Conservation (phyloP, 352 stramenopile species). For the Phytophthora podocarpi region DNA sequence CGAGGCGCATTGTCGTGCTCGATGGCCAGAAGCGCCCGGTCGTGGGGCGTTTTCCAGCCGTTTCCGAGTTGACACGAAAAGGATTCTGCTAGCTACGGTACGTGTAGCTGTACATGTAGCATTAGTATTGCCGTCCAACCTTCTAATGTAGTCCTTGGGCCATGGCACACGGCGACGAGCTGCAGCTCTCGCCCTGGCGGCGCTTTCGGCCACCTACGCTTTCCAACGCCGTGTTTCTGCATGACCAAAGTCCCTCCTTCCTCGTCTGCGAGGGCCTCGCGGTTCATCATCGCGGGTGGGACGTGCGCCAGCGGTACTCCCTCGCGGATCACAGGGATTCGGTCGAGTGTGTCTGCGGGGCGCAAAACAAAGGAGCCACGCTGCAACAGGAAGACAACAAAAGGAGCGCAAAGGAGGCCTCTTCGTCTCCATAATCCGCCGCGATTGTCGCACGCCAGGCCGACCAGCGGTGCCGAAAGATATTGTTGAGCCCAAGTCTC, state of each 20-base stretch:
- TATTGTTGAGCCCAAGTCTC: slow-evolving; percentile 15
- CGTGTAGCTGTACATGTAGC: too few species aligned
- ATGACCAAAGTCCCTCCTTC: slow-evolving; percentile 35
- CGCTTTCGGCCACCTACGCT: slow-evolving; percentile 35
- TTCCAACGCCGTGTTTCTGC: slow-evolving; percentile 29
- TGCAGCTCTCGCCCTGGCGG: too few species aligned
- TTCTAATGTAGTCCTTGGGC: too few species aligned
- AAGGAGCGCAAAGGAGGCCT: neutral
- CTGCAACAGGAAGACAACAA: neutral
- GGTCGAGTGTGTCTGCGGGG: slow-evolving; percentile 1
- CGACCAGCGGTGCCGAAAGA: slow-evolving; percentile 7
- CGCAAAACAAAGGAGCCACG: neutral
- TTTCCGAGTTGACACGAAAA: slow-evolving; percentile 7
- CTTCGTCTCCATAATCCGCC: neutral
- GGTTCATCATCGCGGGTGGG: slow-evolving; percentile 1
- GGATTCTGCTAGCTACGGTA: too few species aligned
- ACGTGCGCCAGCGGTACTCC: slow-evolving; percentile 33
- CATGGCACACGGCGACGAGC: too few species aligned
- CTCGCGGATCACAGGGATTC: slow-evolving; percentile 5
- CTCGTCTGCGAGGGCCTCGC: slow-evolving; percentile 28
- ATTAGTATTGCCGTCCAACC: neutral
- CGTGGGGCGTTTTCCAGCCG: neutral
- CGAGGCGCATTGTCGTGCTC: slow-evolving; percentile 14
- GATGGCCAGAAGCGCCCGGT: too few species aligned
- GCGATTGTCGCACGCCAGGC: neutral